Percentiles rank a stretch among this genome's conserved stretches.
Evolutionary conservation across 2,329 filamentous ascomycete genomes (phyloP).

Genomic region (Alternaria tenuissima): DNA sequence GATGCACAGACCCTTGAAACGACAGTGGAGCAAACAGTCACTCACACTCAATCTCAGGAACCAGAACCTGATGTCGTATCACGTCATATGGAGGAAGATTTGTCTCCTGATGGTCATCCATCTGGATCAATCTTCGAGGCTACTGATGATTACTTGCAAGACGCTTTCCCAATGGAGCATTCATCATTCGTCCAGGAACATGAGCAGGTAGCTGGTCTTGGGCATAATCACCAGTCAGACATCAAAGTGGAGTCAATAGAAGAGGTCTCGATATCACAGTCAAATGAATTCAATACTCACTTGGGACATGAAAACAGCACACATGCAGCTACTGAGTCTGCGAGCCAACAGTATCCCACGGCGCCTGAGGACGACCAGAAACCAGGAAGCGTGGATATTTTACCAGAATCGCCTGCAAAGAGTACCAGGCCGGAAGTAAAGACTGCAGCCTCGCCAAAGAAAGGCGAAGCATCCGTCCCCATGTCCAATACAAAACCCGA

Average conservation of each 20-base stretch:
- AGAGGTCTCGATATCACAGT: constrained; percentile 22
- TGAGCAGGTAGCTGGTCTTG: constrained; percentile 7
- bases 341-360: constrained; percentile 23
- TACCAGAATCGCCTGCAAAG: constrained; percentile 37
- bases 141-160: constrained; percentile 16
- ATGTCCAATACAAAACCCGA: constrained; percentile 25
- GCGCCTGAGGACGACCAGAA: constrained; percentile 33
- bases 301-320: background rate
- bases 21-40: constrained; percentile 1
- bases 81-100: constrained; percentile 1
- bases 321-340: constrained; percentile 1
- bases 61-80: background rate
- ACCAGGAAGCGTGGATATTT: constrained; percentile 28
- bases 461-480: constrained; percentile 20
- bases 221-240: constrained; percentile 22
- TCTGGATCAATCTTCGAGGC: constrained; percentile 15
- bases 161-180: constrained; percentile 9
- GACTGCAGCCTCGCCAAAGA: constrained; percentile 29
- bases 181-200: constrained; percentile 2
- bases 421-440: constrained; percentile 47
- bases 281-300: constrained; percentile 13
- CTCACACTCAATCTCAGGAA: constrained; percentile 15
- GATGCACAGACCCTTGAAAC: background rate
- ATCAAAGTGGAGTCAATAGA: constrained; percentile 46
- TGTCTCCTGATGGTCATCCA: constrained; percentile 2